Base-by-base conservation (phyloP, 495 filamentous ascomycete genomes). In the Penicillium cinerascens region DNA sequence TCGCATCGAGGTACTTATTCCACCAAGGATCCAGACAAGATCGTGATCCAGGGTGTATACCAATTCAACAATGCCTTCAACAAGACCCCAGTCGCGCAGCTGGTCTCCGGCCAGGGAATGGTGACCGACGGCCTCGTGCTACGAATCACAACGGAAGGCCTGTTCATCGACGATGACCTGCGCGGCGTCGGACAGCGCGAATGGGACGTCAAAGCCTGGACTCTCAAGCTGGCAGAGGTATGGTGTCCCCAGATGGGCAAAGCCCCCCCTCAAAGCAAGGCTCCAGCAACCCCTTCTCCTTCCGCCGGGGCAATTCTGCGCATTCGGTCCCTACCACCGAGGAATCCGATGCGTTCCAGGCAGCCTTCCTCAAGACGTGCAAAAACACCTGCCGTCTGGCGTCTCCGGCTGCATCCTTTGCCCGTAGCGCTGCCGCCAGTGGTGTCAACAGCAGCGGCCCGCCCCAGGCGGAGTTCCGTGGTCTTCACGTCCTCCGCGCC, bases 201-300 rank as follows among this genome's bases (percentile, higher is more conserved):
- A 72, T 98, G 95, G 95, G 93, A 98, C 65, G 81, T 97, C 67
- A 97, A 97, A 65, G 92, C 92, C 16, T 97, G 93, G 93, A 95
- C 89, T 11, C 80, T 98, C 71, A 96, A 92, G 69, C 75, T 85
- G 22, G 83, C 93, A 57, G 93, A 98, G 77, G 85, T 97, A 67
- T 92, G 89, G 83, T 91, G 87, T 58, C 84, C 87, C 20, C 76
- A 78, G 27, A 70, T 70, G 47, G 65, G 60, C 4, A 44, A 59
- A 7, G 51, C 63, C n/a, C 35, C 54, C 20, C 56, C 52, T 15
- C 51, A 42, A 54, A 69, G 58, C 39, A 55, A 3, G 49, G 43
- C 4, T 66, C 67, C 42, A 60, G 44, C 53, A 70, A 70, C 36
- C 60, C 64, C 6, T 73, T 66, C 52, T 66, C 60, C 15, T 66